Base-by-base conservation (phyloP, 345 rosid species). In the Schrenkiella parvula region DNA sequence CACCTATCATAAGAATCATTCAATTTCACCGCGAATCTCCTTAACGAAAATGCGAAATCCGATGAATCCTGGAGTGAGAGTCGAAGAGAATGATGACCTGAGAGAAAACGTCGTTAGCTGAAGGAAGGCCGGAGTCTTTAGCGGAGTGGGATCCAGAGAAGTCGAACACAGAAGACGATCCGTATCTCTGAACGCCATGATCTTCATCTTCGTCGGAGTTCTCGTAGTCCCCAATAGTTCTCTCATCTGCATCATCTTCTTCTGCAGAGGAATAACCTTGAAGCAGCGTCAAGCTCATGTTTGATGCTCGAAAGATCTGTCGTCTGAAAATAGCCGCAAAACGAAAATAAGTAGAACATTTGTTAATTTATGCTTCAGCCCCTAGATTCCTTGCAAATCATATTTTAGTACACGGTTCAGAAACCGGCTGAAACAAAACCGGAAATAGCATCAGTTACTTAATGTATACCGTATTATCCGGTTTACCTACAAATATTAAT, bases 201-300 rank as follows among this genome's bases (percentile, higher is more conserved):
- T 70, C 74, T 1, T 67, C 81, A 2, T 81, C 82, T 54, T 78
- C 83, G 8, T 75, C 90, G 28, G 90, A 83, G 38, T 79, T 73
- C 21, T 71, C 81, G 12, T 70, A 65, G 50, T 70, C 84, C 34
- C 47, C 75, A 19, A 68, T 18, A 15, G 38, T 25, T 58, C 57
- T 76, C 70, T 72, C 77, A 19, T 74, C 85, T 17, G 78, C 82
- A 26, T 81, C 88, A 58, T 90, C 88, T 57, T 86, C 98, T 61
- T 91, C 97, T 0, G 90, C 84, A 10, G 99, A 95, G 60, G 96
- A 89, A 63, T 95, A 95, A 65, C 87, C 87, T 70, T 89, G 95
- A 66, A 91, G 79, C 8, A 95, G 91, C 32, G 86, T 62, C 79
- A 95, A 79, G 82, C 99, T 95, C 96, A 95, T 93, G 11, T 12